Percentiles rank a stretch among this genome's conserved stretches.
These are phyloP conservation scores for Castanea sativa DNA, from an alignment of 306 rosid genomes.

Conservation along the genomic window DNA sequence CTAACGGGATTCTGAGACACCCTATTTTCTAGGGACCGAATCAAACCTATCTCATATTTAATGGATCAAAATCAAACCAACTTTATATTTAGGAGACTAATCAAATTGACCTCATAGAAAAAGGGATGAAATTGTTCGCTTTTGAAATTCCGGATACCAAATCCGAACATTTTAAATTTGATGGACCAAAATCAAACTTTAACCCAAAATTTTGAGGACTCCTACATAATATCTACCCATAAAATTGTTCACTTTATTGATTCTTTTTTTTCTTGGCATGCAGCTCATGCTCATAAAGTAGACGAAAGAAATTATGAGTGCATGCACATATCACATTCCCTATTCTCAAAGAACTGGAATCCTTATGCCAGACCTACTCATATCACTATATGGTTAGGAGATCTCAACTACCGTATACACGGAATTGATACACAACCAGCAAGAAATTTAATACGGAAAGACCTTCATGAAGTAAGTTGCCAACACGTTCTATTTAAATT, in stretches of 20 bases:
- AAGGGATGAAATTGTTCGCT: too few species aligned
- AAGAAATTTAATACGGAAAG: constrained; percentile 39
- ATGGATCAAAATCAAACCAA: too few species aligned
- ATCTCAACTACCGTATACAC: constrained; percentile 69
- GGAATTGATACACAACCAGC: constrained; percentile 52
- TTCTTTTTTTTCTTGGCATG: background rate
- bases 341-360: constrained; percentile 57
- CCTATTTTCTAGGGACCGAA: too few species aligned
- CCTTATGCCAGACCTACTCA: constrained; percentile 58
- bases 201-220: too few species aligned
- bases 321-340: constrained; percentile 53
- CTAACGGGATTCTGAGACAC: too few species aligned
- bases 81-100: too few species aligned
- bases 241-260: background rate
- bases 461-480: constrained; percentile 45
- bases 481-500: background rate
- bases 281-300: constrained; percentile 67
- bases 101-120: too few species aligned
- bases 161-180: too few species aligned
- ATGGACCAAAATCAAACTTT: too few species aligned
- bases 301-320: constrained; percentile 62
- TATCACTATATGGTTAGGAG: constrained; percentile 69
- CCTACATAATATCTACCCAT: too few species aligned
- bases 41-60: too few species aligned
- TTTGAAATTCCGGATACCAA: too few species aligned